Evolutionary conservation across 495 filamentous ascomycete genomes (phyloP).

Genomic region (Aspergillus bertholletiae): DNA sequence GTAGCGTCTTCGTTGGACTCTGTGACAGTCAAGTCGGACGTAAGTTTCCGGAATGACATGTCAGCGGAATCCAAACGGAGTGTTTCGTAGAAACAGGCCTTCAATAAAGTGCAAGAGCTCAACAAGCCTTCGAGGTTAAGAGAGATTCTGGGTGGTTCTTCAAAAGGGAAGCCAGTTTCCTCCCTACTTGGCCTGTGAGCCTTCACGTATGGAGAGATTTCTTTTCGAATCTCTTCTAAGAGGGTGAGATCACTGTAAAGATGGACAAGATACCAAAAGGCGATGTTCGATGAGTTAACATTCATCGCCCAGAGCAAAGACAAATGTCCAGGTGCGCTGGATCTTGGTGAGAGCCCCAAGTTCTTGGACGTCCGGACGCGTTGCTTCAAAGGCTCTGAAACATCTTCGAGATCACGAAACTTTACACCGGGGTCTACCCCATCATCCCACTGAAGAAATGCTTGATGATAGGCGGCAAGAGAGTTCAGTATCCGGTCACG

Average conservation of each 20-base stretch:
- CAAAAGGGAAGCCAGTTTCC: slow-evolving; percentile 49
- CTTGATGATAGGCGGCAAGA: slow-evolving; percentile 46
- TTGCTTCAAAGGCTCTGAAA: slow-evolving; percentile 44
- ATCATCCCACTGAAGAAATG: slow-evolving; percentile 43
- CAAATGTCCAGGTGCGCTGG: slow-evolving; percentile 34
- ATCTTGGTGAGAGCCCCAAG: slow-evolving; percentile 24
- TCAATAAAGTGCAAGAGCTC: slow-evolving; percentile 47
- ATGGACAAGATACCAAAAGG: slow-evolving; percentile 56
- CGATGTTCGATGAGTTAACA: slow-evolving; percentile 46
- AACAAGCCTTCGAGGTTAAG: slow-evolving; percentile 45
- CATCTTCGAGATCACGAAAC: slow-evolving; percentile 52
- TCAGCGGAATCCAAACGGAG: slow-evolving; percentile 50
- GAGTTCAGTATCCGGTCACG: slow-evolving; percentile 46
- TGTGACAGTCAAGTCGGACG: slow-evolving; percentile 40
- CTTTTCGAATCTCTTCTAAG: slow-evolving; percentile 46
- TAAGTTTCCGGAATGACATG: slow-evolving; percentile 40
- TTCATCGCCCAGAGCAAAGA: slow-evolving; percentile 52
- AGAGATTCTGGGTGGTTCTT: slow-evolving; percentile 46
- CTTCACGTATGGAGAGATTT: slow-evolving; percentile 46
- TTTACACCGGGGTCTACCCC: slow-evolving; percentile 42
- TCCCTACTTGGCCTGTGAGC: slow-evolving; percentile 39
- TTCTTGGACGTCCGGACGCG: slow-evolving; percentile 38
- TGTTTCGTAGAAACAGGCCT: slow-evolving; percentile 52
- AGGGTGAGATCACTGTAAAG: slow-evolving; percentile 46
- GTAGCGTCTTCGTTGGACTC: slow-evolving; percentile 40